A percentile compares a stretch with the other conserved stretches of the same genome.
Evolutionary conservation across 768 basidiomycete species (phyloP).

Genomic region (Macrocybe gigantea): DNA sequence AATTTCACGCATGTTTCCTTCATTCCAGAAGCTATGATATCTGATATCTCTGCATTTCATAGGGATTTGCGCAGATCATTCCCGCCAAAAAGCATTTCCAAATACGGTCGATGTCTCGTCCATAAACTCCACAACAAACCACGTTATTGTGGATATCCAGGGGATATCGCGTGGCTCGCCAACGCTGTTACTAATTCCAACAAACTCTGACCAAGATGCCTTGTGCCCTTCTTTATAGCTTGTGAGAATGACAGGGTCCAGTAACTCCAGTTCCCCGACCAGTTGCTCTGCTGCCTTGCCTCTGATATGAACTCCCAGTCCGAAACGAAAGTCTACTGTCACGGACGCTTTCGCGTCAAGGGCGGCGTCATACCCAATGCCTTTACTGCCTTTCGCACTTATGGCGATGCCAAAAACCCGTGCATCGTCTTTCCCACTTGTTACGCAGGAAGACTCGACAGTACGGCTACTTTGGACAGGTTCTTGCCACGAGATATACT

Average conservation of each 20-base stretch:
- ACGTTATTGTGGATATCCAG: too few species aligned
- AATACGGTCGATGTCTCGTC: too few species aligned
- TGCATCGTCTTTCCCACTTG: slow-evolving; percentile 56
- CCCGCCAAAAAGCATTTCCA: too few species aligned
- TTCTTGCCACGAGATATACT: slow-evolving; percentile 3
- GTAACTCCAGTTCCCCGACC: too few species aligned
- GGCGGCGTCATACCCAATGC: slow-evolving; percentile 53
- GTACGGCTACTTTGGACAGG: slow-evolving; percentile 20
- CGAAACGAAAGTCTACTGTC: slow-evolving; percentile 41
- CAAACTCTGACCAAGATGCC: too few species aligned
- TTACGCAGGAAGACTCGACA: slow-evolving; percentile 47
- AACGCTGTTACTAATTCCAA: too few species aligned
- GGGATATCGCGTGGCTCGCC: too few species aligned
- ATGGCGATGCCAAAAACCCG: slow-evolving; percentile 44
- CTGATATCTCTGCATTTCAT: too few species aligned
- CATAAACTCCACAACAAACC: too few species aligned
- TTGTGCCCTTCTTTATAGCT: too few species aligned
- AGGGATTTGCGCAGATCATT: too few species aligned
- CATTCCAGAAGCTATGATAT: background rate
- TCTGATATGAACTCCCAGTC: slow-evolving; percentile 4
- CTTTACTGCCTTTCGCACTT: slow-evolving; percentile 51
- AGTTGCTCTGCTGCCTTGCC: too few species aligned
- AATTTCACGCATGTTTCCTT: background rate
- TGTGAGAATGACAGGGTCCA: background rate
- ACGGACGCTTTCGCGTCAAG: slow-evolving; percentile 45